Percentiles rank a stretch among this genome's conserved stretches.
Evolutionary conservation across 78 protist species (phyloP).

Genomic region (Andalucia godoyi): DNA sequence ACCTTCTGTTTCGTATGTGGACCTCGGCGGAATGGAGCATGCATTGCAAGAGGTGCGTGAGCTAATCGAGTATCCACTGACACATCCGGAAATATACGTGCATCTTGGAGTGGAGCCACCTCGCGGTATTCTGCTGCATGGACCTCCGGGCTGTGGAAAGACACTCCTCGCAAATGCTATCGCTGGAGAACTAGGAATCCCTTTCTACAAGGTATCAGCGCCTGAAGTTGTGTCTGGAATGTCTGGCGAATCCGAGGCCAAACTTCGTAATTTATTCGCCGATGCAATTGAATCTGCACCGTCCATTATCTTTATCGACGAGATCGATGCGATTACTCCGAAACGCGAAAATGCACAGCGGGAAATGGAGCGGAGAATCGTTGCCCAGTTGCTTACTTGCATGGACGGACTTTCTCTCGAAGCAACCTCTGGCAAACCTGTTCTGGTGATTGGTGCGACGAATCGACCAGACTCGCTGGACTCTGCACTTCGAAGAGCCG

Average conservation of each 20-base stretch:
- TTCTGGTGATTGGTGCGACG: constrained; percentile 81
- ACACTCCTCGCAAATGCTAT: constrained; percentile 78
- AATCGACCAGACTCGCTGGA: constrained; percentile 88
- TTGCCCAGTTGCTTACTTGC: constrained; percentile 92
- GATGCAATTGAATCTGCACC: constrained; percentile 71
- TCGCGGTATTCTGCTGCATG: constrained; percentile 79
- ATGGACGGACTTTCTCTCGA: constrained; percentile 62
- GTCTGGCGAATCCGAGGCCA: constrained; percentile 89
- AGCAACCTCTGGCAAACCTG: constrained; percentile 14
- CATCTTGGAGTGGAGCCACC: constrained; percentile 67
- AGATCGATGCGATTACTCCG: constrained; percentile 93
- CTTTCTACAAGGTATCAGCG: constrained; percentile 62
- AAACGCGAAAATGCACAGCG: constrained; percentile 83
- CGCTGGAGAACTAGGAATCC: constrained; percentile 58
- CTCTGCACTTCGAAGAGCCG: constrained; percentile 85
- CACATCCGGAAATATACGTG: constrained; percentile 70
- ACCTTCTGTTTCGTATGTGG: constrained; percentile 34
- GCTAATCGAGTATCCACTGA: constrained; percentile 72
- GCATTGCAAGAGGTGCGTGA: constrained; percentile 55
- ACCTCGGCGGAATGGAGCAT: constrained; percentile 66
- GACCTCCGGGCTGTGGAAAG: constrained; percentile 96
- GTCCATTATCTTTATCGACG: constrained; percentile 88
- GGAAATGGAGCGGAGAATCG: constrained; percentile 95
- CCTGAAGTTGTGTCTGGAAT: constrained; percentile 88
- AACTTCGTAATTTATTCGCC: constrained; percentile 59